Conservation (phyloP, 2,329 filamentous ascomycete genomes). For the Tolypocladium album region DNA sequence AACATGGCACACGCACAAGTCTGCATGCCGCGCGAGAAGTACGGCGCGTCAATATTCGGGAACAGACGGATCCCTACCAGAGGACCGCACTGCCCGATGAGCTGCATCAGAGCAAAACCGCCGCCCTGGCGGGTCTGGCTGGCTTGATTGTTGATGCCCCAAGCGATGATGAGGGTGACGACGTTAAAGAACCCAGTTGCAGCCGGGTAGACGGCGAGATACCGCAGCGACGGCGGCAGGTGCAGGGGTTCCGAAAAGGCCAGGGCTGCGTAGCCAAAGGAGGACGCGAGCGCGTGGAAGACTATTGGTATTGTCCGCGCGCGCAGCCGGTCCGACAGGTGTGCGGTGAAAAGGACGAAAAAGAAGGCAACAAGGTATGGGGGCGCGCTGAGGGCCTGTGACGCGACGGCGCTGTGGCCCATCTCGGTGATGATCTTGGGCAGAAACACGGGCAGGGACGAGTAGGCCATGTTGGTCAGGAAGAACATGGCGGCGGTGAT, state of each 20-base stretch:
- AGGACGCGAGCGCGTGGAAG: slow-evolving; percentile 56
- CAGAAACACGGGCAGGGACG: slow-evolving; percentile 77
- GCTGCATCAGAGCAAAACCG: slow-evolving; percentile 70
- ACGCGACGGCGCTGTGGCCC: slow-evolving; percentile 56
- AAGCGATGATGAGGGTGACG: slow-evolving; percentile 75
- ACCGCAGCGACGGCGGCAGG: slow-evolving; percentile 43
- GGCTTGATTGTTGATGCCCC: slow-evolving; percentile 79
- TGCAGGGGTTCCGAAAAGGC: slow-evolving; percentile 40
- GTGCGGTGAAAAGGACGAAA: slow-evolving; percentile 60
- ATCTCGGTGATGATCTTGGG: slow-evolving; percentile 69
- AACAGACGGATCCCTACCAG: slow-evolving; percentile 58
- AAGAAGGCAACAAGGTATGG: slow-evolving; percentile 71
- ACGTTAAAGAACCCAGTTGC: slow-evolving; percentile 73
- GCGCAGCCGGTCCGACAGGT: slow-evolving; percentile 56
- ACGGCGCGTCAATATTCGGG: slow-evolving; percentile 47
- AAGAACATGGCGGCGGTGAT: slow-evolving; percentile 77
- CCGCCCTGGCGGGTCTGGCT: slow-evolving; percentile 59
- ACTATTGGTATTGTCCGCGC: slow-evolving; percentile 58
- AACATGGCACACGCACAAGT: slow-evolving; percentile 54
- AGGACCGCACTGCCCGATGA: slow-evolving; percentile 73
- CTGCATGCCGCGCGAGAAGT: slow-evolving; percentile 52
- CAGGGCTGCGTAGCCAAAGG: slow-evolving; percentile 48
- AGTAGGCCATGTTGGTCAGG: slow-evolving; percentile 78
- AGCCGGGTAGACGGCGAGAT: slow-evolving; percentile 69
- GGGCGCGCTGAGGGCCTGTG: slow-evolving; percentile 72